phyloP scores from a whole-genome alignment of 257 asterid species.

The Forsythia suspensa region DNA sequence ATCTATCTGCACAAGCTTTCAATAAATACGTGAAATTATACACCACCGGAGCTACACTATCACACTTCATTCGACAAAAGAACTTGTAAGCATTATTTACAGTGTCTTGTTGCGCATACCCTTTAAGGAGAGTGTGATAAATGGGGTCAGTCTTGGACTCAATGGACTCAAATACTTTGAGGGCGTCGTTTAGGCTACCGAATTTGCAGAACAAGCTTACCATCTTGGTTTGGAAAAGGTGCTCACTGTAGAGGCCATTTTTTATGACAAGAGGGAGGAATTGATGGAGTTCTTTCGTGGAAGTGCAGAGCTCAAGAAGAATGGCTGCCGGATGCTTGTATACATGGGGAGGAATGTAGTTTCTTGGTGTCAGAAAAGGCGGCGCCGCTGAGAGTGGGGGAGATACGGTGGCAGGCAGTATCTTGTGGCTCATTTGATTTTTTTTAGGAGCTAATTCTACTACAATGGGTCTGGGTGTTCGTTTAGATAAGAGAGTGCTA shows the following conservation, averaged over 20 bases:
- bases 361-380: slow-evolving; percentile 40
- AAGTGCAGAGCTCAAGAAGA: slow-evolving; percentile 74
- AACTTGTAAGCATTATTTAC: slow-evolving; percentile 50
- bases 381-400: slow-evolving; percentile 25
- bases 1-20: slow-evolving; percentile 65
- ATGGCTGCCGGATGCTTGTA: slow-evolving; percentile 80
- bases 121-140: slow-evolving; percentile 78
- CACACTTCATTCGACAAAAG: slow-evolving; percentile 59
- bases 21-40: slow-evolving; percentile 62
- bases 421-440: slow-evolving; percentile 33
- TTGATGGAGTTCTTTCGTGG: slow-evolving; percentile 71
- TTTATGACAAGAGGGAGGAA: slow-evolving; percentile 74
- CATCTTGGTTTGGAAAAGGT: slow-evolving; percentile 76
- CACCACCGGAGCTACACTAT: slow-evolving; percentile 57
- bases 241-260: slow-evolving; percentile 67
- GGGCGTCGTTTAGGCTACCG: slow-evolving; percentile 69
- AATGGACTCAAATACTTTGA: slow-evolving; percentile 64
- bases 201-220: slow-evolving; percentile 76
- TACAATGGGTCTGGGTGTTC: neutral
- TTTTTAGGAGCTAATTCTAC: neutral
- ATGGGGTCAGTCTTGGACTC: slow-evolving; percentile 62
- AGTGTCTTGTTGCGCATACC: slow-evolving; percentile 44
- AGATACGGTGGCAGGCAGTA: slow-evolving; percentile 34
- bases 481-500: neutral
- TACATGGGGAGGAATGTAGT: slow-evolving; percentile 61